Base-by-base conservation (phyloP, 2,329 filamentous ascomycete genomes). In the Hortaea werneckii region DNA sequence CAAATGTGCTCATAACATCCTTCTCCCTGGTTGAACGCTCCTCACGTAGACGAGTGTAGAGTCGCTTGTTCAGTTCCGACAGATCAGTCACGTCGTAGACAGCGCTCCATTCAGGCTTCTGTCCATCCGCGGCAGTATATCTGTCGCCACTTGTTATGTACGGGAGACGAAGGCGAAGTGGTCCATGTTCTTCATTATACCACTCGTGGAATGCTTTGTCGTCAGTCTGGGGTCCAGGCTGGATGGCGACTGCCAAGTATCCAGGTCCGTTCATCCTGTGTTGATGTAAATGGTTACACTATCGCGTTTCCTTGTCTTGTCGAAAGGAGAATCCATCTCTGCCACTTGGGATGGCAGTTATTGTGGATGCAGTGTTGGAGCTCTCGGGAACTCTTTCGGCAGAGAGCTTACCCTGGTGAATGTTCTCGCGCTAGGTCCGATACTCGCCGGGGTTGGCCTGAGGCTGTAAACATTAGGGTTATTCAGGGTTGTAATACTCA, bases 151-250 rank as follows among this genome's bases (percentile, higher is more conserved):
- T 92, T 54, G 69, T 63, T 61, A 89, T 80, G 57, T 83, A 80
- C 4, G 85, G 79, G 10, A 94, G 69, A 41, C 86, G 82, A 5
- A 94, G 76, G 41, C 87, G 83, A 11, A 81, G 78, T 12, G 87
- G 87, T 44, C 87, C 87, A 68, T 94, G 87, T 69, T 94, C 87
- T 65, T 88, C 92, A 70, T 94, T 89, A 72, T 94, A 94, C 85
- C 86, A 90, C 63, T 94, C 86, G 66, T 94, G 84, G 67, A 94
- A 94, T 58, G 85, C 79, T 51, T 78, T 72, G 41, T 75, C 66
- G 45, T 81, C 72, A 56, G 87, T 74, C 54, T 75, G 75, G 47
- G 77, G 72, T 63, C 77, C 75, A 57, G 87, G 86, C 67, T 89
- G 81, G 83, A 94, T 94, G 11, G 85, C 88, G 55, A 94, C 87